Base-by-base conservation (phyloP, 1,284 basidiomycete species). In the Ceratobasidium sp. region DNA sequence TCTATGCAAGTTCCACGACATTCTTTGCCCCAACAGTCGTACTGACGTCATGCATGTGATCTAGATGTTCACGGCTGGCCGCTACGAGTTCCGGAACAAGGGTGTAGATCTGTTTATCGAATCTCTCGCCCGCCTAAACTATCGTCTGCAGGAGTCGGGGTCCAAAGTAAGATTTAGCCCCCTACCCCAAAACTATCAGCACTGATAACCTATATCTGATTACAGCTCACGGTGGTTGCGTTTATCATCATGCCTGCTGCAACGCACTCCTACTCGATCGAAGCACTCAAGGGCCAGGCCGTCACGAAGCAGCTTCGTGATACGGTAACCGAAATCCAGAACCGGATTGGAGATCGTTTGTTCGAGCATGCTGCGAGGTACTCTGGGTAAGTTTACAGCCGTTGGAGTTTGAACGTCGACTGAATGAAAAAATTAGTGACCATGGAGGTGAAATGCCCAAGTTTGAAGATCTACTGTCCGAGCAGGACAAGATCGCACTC, bases 61-160 rank as follows among this genome's bases (percentile, higher is more conserved):
- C 2, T 76, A 88, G 90, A 90, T 98, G 87, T 99, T 99, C 84
- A 98, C 95, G 16, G 97, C 97, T 21, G 97, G 97, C 58, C 89
- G 97, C 60, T 99, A 99, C 82, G 97, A 99, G 82, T 98, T 97
- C 82, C 88, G 97, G 57, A 99, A 99, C 86, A 99, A 99, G 85
- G 97, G 97, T 77, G 95, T 98, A 52, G 97, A 99, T 81, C 97
- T 98, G 96, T 99, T 98, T 81, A 96, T 99, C 78, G 97, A 99
- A 83, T 89, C 92, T 32, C 88, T 99, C 72, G 96, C 97, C 34
- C 92, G 95, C 61, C 86, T 98, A 67, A 98, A 98, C 82, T 89
- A 92, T 80, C 90, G 89, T 34, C 85, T 98, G 48, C 91, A 97
- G 82, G 89, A 93, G 80, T 84, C 90, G 57, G 89, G 87, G 8